phyloP scores from a whole-genome alignment of 2,329 filamentous ascomycete species.

The Fusarium chuoi region DNA sequence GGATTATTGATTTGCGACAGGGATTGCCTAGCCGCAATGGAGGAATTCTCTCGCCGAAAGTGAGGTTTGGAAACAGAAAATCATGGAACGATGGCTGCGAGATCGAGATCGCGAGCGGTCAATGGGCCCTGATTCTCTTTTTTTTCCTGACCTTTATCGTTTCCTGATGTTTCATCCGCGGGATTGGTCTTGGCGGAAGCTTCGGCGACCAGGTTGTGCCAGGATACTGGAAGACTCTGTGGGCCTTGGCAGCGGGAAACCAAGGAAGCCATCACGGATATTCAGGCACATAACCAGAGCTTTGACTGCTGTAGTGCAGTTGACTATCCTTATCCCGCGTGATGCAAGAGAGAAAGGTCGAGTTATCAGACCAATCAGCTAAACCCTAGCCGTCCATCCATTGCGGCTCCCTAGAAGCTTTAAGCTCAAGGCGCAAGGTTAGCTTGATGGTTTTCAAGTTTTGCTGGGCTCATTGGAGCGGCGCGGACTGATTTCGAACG shows the following conservation, averaged over 20 bases:
- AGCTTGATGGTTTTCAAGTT: slow-evolving; percentile 27
- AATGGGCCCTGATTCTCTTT: neutral
- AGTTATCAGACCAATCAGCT: slow-evolving; percentile 21
- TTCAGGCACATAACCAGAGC: slow-evolving; percentile 26
- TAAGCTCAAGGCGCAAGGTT: slow-evolving; percentile 19
- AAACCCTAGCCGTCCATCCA: slow-evolving; percentile 11
- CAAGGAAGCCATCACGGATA: slow-evolving; percentile 31
- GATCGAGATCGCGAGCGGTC: slow-evolving; percentile 37
- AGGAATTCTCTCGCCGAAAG: slow-evolving; percentile 10
- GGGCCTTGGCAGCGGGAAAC: slow-evolving; percentile 30
- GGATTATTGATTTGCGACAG: slow-evolving; percentile 18
- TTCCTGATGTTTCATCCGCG: slow-evolving; percentile 5
- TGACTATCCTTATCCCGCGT: slow-evolving; percentile 1
- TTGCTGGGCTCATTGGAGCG: slow-evolving; percentile 17
- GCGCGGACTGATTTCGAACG: slow-evolving; percentile 30
- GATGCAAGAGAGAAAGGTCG: slow-evolving; percentile 3
- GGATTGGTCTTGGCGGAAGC: slow-evolving; percentile 37
- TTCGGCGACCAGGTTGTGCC: slow-evolving; percentile 30
- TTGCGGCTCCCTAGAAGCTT: neutral
- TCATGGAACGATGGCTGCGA: slow-evolving; percentile 7
- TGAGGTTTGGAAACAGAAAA: slow-evolving; percentile 17
- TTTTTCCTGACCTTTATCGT: neutral
- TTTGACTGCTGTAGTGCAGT: neutral
- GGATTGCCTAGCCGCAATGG: slow-evolving; percentile 12
- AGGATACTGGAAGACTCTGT: slow-evolving; percentile 34